Evolutionary conservation across 805 yeast species (phyloP).

Genomic region (Torulaspora gathmanii): DNA sequence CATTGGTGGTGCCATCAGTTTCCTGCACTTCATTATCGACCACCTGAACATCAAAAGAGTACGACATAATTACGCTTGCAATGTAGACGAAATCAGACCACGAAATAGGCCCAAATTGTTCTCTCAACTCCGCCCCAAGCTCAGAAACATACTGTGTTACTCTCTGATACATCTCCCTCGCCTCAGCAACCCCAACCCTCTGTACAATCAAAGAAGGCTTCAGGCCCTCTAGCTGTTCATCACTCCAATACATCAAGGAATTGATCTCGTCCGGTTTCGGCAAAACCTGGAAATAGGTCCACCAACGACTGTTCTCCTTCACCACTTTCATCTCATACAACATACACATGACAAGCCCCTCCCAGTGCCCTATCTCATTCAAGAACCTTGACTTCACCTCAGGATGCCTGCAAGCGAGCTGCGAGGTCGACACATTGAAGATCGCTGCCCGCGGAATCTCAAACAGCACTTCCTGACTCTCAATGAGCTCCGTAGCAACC

Average conservation of each 20-base stretch:
- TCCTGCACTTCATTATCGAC: conserved; percentile 34
- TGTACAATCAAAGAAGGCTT: conserved; percentile 66
- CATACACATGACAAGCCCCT: conserved; percentile 63
- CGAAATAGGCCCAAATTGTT: conserved; percentile 38
- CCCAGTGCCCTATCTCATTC: conserved; percentile 61
- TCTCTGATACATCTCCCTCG: conserved; percentile 53
- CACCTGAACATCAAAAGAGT: conserved; percentile 77
- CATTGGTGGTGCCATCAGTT: conserved; percentile 37
- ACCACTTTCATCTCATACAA: conserved; percentile 52
- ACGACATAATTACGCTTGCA: conserved; percentile 81
- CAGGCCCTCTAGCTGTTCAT: conserved; percentile 51
- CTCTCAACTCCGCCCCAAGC: conserved; percentile 23
- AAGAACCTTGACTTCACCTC: conserved; percentile 34
- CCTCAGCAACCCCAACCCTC: conserved; percentile 67
- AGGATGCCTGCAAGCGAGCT: conserved; percentile 39
- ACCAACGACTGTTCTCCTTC: conserved; percentile 55
- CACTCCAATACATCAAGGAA: conserved; percentile 77
- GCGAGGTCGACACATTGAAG: conserved; percentile 56
- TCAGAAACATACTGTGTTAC: conserved; percentile 23
- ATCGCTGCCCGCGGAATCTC: conserved; percentile 57
- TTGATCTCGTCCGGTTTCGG: conserved; percentile 51
- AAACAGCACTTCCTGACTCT: conserved; percentile 60
- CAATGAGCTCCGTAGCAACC: conserved; percentile 57
- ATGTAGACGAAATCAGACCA: conserved; percentile 60
- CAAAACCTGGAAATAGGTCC: conserved; percentile 62